Conservation (phyloP, 805 yeast genomes). For the Candida quercuum region DNA sequence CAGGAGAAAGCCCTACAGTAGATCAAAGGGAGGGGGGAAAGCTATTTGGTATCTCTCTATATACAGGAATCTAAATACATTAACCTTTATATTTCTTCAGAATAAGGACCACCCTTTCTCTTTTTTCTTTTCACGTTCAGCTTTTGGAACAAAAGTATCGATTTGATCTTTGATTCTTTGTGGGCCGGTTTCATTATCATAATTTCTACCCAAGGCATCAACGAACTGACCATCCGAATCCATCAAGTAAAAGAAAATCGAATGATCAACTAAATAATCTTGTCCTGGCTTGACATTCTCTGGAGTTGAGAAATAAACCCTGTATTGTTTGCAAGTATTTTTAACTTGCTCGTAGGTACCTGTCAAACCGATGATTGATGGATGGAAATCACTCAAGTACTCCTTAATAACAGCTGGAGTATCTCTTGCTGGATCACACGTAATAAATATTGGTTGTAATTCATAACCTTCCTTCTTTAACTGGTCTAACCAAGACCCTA, state of each 20-base stretch:
- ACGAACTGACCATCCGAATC: slow-evolving; percentile 97
- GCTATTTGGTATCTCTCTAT: too few species aligned
- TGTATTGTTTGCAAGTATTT: slow-evolving; percentile 76
- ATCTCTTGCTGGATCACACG: slow-evolving; percentile 97
- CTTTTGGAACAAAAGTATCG: slow-evolving; percentile 68
- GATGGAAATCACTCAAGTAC: slow-evolving; percentile 86
- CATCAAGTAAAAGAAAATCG: slow-evolving; percentile 95
- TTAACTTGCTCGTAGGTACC: slow-evolving; percentile 86
- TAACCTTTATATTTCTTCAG: background rate
- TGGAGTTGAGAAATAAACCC: slow-evolving; percentile 98
- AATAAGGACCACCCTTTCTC: slow-evolving; percentile 47
- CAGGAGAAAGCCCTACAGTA: too few species aligned
- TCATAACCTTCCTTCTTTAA: slow-evolving; percentile 54
- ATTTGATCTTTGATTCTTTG: slow-evolving; percentile 72
- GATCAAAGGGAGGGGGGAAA: too few species aligned
- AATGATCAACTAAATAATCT: slow-evolving; percentile 94
- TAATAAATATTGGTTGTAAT: slow-evolving; percentile 83
- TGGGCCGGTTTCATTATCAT: slow-evolving; percentile 71
- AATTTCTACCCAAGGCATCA: slow-evolving; percentile 91
- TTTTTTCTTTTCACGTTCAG: slow-evolving; percentile 61
- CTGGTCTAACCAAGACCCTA: slow-evolving; percentile 60
- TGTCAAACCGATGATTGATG: slow-evolving; percentile 82
- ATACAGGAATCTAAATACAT: background rate
- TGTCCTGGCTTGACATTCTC: slow-evolving; percentile 91
- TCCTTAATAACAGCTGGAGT: slow-evolving; percentile 78